Base-by-base conservation (phyloP, 192 early-diverging fungal species). In the Backusella circina region DNA sequence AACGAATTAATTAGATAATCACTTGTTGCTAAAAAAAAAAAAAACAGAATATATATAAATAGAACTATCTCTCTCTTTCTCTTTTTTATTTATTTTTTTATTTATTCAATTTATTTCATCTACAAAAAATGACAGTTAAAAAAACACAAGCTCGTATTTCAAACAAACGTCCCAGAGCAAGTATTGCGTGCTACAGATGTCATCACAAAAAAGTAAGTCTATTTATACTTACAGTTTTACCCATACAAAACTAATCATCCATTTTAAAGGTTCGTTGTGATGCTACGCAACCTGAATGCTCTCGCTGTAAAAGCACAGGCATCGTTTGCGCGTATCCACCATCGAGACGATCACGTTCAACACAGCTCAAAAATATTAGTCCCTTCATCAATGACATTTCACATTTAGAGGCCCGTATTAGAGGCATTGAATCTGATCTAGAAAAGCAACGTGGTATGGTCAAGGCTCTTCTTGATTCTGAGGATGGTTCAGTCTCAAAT, bases 321-420 rank as follows among this genome's bases (percentile, higher is more conserved):
- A 44, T 71, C 3, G 21, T 74, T 10, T 79, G 77, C 30, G 73
- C 73, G 18, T 79, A 74, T 5, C 77, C 77, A 36, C 36, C 38
- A 16, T 70, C 66, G 15, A 67, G 77, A 21, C 16, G 73, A 31
- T 74, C 77, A 50, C 54, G 77, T 23, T 74, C 68, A 18, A 51
- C 67, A 2, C 77, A 79, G 18, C 50, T 73, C 23, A 74, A 54
- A 8, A 70, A 66, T n/a, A 50, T 51, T 16, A 73, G 74, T 9
- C 77, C 77, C 13, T 79, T 79, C 70, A 74, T 79, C 51, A 57
- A 75, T 39, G 74, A 75, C 35, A 28, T 79, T n/a, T 74, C 77
- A 1, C 77, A 71, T 5, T 39, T 79, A 8, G 77, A 74, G 28
- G 57, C 10, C 15, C 73, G 68, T 47, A 79, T 79, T n/a, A 50